Evolutionary conservation across 129 eudicot species (phyloP).

Genomic region (Flaveria robusta): DNA sequence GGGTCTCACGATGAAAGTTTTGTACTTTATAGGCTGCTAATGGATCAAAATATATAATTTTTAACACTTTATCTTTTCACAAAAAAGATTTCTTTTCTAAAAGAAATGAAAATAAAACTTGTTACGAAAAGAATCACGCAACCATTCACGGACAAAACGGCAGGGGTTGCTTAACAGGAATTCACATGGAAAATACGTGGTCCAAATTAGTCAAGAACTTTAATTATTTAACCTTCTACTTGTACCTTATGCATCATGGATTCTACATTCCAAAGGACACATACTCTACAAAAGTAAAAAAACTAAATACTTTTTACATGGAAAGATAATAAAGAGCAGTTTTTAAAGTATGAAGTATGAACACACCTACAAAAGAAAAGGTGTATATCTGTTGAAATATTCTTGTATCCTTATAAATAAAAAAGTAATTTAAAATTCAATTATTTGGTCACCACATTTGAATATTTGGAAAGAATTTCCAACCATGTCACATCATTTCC

Average conservation of each 20-base stretch:
- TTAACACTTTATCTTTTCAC: neutral
- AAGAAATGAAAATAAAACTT: neutral
- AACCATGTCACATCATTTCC: conserved; percentile 24
- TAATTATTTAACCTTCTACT: neutral
- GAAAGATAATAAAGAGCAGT: neutral
- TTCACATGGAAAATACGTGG: conserved; percentile 29
- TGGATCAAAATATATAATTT: conserved; percentile 12
- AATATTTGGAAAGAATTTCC: conserved; percentile 13
- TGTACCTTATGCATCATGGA: conserved; percentile 11
- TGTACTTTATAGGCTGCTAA: neutral
- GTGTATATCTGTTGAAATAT: conserved; percentile 23
- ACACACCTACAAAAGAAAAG: neutral
- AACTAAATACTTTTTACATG: neutral
- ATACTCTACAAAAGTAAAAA: conserved; percentile 1
- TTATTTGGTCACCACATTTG: conserved; percentile 5
- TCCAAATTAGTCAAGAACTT: conserved; percentile 16
- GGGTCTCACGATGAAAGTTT: neutral
- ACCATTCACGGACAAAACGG: conserved; percentile 33
- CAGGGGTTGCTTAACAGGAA: neutral
- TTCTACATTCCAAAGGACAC: conserved; percentile 13
- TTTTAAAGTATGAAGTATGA: neutral
- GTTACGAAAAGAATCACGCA: conserved; percentile 39
- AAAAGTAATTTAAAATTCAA: neutral
- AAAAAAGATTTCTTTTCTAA: neutral
- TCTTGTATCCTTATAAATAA: neutral